Percentiles rank a stretch among this genome's conserved stretches.
Conservation (phyloP, 306 rosid species). For the Castanopsis chinensis region DNA sequence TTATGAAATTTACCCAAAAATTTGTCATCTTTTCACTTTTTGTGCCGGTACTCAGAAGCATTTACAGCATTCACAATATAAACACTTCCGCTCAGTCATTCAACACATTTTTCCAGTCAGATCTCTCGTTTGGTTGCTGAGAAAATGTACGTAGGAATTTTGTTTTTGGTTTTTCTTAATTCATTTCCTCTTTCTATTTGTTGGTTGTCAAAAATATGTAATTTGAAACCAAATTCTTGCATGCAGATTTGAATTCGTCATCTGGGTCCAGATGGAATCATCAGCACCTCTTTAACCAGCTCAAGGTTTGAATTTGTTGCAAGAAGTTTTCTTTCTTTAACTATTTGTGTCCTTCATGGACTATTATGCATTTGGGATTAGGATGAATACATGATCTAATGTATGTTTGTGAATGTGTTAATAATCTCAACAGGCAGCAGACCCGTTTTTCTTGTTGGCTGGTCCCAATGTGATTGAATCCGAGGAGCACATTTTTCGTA, state of each 20-base stretch:
- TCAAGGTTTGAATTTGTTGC: conserved; percentile 28
- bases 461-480: conserved; percentile 99
- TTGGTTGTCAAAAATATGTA: too few relatives aligned
- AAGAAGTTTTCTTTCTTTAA: background rate
- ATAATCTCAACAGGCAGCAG: conserved; percentile 52
- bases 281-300: conserved; percentile 40
- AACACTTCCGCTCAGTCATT: too few relatives aligned
- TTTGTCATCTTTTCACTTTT: too few relatives aligned
- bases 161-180: too few relatives aligned
- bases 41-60: too few relatives aligned
- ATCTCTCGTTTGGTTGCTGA: too few relatives aligned
- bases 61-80: too few relatives aligned
- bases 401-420: conserved; percentile 14
- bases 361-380: conserved; percentile 12
- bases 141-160: too few relatives aligned
- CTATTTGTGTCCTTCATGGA: background rate
- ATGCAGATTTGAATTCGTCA: background rate
- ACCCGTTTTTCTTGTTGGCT: conserved; percentile 84
- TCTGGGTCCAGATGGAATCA: conserved; percentile 37
- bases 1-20: too few relatives aligned
- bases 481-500: conserved; percentile 74
- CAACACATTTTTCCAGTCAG: too few relatives aligned
- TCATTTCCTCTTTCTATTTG: too few relatives aligned
- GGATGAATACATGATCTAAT: background rate
- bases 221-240: background rate